Evolutionary conservation across 768 basidiomycete species (phyloP).

Genomic region (Amanita rubescens): DNA sequence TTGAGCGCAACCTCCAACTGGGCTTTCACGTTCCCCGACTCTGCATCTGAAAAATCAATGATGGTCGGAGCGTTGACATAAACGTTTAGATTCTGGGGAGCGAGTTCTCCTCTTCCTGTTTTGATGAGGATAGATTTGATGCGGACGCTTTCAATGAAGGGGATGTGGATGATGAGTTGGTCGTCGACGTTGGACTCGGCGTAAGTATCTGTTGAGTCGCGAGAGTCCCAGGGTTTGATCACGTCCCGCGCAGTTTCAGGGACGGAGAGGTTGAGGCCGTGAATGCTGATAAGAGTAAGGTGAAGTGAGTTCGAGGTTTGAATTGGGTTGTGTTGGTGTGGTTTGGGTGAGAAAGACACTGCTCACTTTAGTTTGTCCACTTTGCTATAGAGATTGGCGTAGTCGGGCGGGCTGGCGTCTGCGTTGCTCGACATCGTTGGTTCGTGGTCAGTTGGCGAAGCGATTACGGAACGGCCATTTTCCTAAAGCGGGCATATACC

Average conservation of each 20-base stretch:
- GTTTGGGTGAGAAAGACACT: too few species aligned
- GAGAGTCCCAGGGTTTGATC: slow-evolving; percentile 77
- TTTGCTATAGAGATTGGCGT: slow-evolving; percentile 46
- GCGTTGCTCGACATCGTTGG: slow-evolving; percentile 5
- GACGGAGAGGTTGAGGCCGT: slow-evolving; percentile 74
- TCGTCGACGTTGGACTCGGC: slow-evolving; percentile 82
- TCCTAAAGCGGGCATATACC: too few species aligned
- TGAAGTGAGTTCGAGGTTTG: slow-evolving; percentile 15
- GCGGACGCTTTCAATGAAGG: slow-evolving; percentile 73
- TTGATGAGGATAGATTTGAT: slow-evolving; percentile 71
- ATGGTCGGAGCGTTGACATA: slow-evolving; percentile 71
- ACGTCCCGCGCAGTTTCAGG: slow-evolving; percentile 72
- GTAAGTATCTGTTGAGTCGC: slow-evolving; percentile 58
- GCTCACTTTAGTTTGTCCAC: slow-evolving; percentile 67
- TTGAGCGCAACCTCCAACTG: slow-evolving; percentile 64
- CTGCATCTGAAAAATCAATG: slow-evolving; percentile 66
- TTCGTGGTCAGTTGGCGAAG: too few species aligned
- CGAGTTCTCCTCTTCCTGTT: slow-evolving; percentile 68
- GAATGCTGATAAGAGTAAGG: slow-evolving; percentile 66
- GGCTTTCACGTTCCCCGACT: slow-evolving; percentile 49
- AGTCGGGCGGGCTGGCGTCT: not conserved
- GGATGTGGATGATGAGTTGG: slow-evolving; percentile 80
- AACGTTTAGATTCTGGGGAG: slow-evolving; percentile 68
- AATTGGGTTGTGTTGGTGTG: too few species aligned
- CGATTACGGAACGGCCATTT: too few species aligned